Percentiles rank a stretch among this genome's conserved stretches.
These are phyloP conservation scores for Plantago coronopus DNA, from an alignment of 305 asterid species.

Conservation along the genomic window DNA sequence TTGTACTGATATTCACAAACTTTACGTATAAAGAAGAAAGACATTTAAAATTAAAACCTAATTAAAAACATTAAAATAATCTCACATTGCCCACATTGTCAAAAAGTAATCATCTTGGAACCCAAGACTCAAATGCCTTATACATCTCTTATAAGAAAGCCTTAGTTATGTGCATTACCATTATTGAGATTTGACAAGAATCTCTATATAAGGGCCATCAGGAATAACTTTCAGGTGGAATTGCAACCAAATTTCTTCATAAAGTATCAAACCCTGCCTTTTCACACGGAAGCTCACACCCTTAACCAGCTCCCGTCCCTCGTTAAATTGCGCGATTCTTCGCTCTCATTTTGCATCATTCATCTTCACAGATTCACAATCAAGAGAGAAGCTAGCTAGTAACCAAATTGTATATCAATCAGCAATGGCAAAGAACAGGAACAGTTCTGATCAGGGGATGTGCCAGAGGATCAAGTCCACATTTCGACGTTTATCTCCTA, in stretches of 20 bases:
- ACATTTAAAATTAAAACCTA: background rate
- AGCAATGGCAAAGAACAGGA: slow-evolving; percentile 28
- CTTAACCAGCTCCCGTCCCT: background rate
- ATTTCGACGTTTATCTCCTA: slow-evolving; percentile 20
- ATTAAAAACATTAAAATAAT: too few relatives aligned
- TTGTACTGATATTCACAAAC: too few relatives aligned
- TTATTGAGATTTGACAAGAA: slow-evolving; percentile 9
- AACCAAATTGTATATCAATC: background rate
- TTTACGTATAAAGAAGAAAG: too few relatives aligned
- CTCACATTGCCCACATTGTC: background rate
- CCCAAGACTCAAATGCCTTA: background rate
- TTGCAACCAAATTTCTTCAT: slow-evolving; percentile 13
- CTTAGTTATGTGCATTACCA: background rate
- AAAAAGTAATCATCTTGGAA: background rate
- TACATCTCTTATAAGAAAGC: background rate
- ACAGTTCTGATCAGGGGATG: slow-evolving; percentile 24
- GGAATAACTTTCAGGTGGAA: slow-evolving; percentile 11
- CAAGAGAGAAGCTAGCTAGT: background rate
- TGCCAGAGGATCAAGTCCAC: slow-evolving; percentile 28
- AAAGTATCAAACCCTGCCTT: background rate
- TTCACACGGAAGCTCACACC: slow-evolving; percentile 3
- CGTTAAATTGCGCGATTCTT: slow-evolving; percentile 1
- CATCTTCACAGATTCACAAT: background rate
- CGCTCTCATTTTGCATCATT: background rate
- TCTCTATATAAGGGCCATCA: background rate